Evolutionary conservation across 208 protist species (phyloP).

Genomic region (Acanthamoeba lenticulata): DNA sequence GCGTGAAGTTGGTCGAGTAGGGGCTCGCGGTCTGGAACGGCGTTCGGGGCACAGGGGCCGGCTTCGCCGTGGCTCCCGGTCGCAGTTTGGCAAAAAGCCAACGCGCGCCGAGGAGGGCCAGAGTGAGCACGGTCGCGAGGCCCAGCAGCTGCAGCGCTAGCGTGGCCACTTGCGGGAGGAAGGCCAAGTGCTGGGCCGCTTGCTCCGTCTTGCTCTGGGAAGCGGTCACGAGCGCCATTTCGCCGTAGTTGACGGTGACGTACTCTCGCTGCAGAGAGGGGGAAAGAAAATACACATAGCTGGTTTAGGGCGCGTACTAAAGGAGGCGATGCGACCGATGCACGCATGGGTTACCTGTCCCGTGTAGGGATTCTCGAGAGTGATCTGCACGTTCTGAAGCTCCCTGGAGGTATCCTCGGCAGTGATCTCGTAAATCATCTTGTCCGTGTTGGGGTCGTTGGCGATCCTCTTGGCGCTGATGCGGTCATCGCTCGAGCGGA

Average conservation of each 20-base stretch:
- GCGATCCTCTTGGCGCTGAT: constrained; percentile 31
- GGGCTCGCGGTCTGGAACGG: neutral
- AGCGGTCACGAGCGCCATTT: neutral
- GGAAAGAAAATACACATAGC: neutral
- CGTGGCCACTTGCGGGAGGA: neutral
- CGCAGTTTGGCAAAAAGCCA: neutral
- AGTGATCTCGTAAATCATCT: constrained; percentile 2
- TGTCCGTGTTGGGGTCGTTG: neutral
- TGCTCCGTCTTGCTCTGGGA: neutral
- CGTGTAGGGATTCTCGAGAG: neutral
- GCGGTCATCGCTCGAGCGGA: neutral
- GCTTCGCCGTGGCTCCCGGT: neutral
- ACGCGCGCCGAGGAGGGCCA: neutral
- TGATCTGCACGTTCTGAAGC: neutral
- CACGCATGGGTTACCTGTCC: neutral
- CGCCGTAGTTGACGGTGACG: neutral
- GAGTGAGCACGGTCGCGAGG: neutral
- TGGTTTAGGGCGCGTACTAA: too few relatives aligned
- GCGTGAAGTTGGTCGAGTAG: neutral
- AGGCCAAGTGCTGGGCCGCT: neutral
- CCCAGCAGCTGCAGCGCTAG: neutral
- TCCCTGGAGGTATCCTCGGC: neutral
- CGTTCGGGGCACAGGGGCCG: neutral
- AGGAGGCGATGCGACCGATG: neutral
- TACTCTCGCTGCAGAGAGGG: neutral